Percentiles rank a stretch among this genome's conserved stretches.
Conservation (phyloP, 495 filamentous ascomycete genomes). For the Penicillium lividum region DNA sequence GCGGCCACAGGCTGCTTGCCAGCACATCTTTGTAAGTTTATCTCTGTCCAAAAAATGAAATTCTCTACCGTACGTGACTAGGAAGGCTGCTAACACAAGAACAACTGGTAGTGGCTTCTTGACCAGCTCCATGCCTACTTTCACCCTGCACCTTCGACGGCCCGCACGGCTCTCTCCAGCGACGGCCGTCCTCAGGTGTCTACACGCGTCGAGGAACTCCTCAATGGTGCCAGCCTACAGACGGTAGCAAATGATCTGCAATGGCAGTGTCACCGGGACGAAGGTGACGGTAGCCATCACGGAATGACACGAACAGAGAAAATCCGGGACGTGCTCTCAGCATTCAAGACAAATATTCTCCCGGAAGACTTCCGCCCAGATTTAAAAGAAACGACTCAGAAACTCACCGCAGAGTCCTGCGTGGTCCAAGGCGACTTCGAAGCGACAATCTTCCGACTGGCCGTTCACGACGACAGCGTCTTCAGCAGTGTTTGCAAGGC, state of each 20-base stretch:
- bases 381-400: slow-evolving; percentile 30
- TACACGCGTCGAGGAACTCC: slow-evolving; percentile 38
- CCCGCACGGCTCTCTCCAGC: slow-evolving; percentile 32
- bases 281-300: slow-evolving; percentile 20
- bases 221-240: slow-evolving; percentile 36
- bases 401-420: slow-evolving; percentile 42
- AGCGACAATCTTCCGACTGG: slow-evolving; percentile 52
- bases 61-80: too few relatives aligned
- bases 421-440: slow-evolving; percentile 52
- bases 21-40: slow-evolving; percentile 48
- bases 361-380: slow-evolving; percentile 50
- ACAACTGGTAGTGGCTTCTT: slow-evolving; percentile 41
- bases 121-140: slow-evolving; percentile 46
- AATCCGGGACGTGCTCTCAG: slow-evolving; percentile 51
- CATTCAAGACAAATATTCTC: slow-evolving; percentile 43
- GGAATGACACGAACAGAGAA: slow-evolving; percentile 44
- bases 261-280: slow-evolving; percentile 39
- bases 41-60: background rate
- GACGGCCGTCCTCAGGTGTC: slow-evolving; percentile 38
- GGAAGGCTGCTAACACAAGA: background rate
- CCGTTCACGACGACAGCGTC: slow-evolving; percentile 48
- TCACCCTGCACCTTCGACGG: slow-evolving; percentile 25
- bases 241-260: slow-evolving; percentile 38
- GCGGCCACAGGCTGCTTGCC: slow-evolving; percentile 39
- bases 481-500: slow-evolving; percentile 48